Percentiles rank a stretch among this genome's conserved stretches.
Conservation (phyloP, 768 basidiomycete genomes). For the Pholiota molesta region DNA sequence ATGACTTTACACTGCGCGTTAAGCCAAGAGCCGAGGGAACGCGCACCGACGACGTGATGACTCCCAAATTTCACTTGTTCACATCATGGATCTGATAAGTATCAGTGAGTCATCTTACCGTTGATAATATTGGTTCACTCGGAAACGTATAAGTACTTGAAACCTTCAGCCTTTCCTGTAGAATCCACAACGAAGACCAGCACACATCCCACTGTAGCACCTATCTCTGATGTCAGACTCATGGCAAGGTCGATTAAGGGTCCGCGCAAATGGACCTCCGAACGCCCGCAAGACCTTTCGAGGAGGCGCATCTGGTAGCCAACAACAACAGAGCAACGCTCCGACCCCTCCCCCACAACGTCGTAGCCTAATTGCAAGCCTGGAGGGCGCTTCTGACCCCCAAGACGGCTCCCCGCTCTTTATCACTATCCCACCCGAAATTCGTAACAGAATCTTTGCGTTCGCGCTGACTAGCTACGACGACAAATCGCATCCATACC, state of each 20-base stretch:
- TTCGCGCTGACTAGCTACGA: constrained; percentile 13
- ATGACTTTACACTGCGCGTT: too few species aligned
- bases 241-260: not conserved
- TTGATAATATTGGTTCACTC: not conserved
- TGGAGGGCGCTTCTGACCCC: constrained; percentile 1
- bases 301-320: too few species aligned
- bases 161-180: not conserved
- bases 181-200: too few species aligned
- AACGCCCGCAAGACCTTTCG: not conserved
- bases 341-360: not conserved
- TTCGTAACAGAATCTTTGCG: constrained; percentile 12
- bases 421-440: constrained; percentile 6
- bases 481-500: constrained; percentile 10
- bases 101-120: not conserved
- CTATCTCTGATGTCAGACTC: not conserved
- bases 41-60: too few species aligned
- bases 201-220: too few species aligned
- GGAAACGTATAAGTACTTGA: not conserved
- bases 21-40: too few species aligned
- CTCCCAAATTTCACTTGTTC: too few species aligned
- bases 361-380: constrained; percentile 9
- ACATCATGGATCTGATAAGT: not conserved
- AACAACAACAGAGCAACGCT: not conserved
- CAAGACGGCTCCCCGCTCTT: constrained; percentile 12
- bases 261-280: not conserved